Evolutionary conservation across 768 basidiomycete genomes (phyloP), one percentile per base, ranked within the genome.

Genomic region (Coprinopsis strossmayeri): DNA sequence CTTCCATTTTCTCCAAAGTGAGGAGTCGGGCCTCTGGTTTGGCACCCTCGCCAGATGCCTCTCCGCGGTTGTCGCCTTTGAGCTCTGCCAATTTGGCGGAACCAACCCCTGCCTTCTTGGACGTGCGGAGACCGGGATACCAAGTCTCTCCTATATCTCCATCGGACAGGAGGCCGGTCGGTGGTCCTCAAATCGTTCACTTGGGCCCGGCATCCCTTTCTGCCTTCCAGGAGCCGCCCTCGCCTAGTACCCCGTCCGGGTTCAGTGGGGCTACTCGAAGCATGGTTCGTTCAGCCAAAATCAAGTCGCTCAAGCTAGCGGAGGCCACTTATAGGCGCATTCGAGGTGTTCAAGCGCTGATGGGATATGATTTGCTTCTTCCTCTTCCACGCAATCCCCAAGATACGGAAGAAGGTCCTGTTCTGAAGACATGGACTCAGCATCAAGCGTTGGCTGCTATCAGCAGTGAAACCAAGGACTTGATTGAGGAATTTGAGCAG

Each of bases 281-380:
- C 3, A 57, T 64, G 47, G 60, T 67, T 2, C 68, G 69, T 45
- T 66, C 69, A 24, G 69, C 68, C 20, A 69, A 67, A 21, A 69
- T 87, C 34, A 73, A 69, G 51, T 81, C 79, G 1, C 42, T 69
- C 3, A 57, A 68, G 17, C 74, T 88, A 1, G 66, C 78, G n/a
- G 69, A 67, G 28, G 72, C 67, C 28, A 86, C 84, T 12, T 84
- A 82, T 56, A 69, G 69, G 27, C 68, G 83, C 24, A 76, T 88
- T 21, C 69, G 85, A 17, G 60, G 74, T 2, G 80, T 84, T 20
- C 85, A 87, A 62, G 68, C 66, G 11, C 72, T 69, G 45, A 73
- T 86, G 72, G 84, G 85, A 1, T 87, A 86, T 60, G 69, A 74
- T 13, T 60, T 67, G 3, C 61, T 85, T 24, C 64, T 87, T 5